A percentile compares a stretch with the other conserved stretches of the same genome.
These are phyloP conservation scores for Tripterygium wilfordii DNA, from an alignment of 177 flowering plant species.

Conservation along the genomic window DNA sequence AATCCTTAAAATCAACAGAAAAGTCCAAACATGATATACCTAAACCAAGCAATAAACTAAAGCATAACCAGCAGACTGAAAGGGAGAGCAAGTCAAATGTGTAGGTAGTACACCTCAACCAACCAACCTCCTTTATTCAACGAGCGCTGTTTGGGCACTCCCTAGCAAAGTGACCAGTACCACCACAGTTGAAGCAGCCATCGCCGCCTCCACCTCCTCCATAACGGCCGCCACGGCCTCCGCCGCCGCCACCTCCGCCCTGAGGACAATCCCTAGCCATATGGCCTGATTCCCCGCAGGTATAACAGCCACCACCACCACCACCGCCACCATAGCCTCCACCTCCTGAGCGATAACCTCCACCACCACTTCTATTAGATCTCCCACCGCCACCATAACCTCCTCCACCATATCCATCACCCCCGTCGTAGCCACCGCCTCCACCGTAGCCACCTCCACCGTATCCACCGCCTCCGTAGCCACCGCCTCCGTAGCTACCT, in stretches of 20 bases:
- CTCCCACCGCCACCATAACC: constrained; percentile 16
- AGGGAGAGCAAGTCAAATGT: too few relatives aligned
- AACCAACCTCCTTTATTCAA: constrained; percentile 3
- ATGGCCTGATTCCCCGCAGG: constrained; percentile 45
- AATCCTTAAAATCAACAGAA: too few relatives aligned
- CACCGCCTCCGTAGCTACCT: constrained; percentile 17
- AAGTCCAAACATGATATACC: too few relatives aligned
- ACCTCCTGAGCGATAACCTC: too few relatives aligned
- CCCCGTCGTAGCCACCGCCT: constrained; percentile 15
- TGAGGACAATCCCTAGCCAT: constrained; percentile 43
- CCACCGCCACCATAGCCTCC: constrained; percentile 24
- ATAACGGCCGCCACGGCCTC: constrained; percentile 23
- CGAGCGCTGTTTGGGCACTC: constrained; percentile 42
- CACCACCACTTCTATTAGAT: too few relatives aligned
- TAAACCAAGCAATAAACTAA: too few relatives aligned
- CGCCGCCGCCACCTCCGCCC: constrained; percentile 26
- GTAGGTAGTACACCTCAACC: background rate
- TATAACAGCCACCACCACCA: constrained; percentile 41
- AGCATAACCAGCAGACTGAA: too few relatives aligned
- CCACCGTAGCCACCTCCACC: constrained; percentile 41
- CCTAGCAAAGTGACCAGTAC: constrained; percentile 56
- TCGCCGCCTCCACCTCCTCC: constrained; percentile 38
- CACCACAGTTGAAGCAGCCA: constrained; percentile 46
- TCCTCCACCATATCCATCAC: constrained; percentile 15
- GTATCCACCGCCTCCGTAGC: constrained; percentile 18